Evolutionary conservation across 768 basidiomycete genomes (phyloP).

Genomic region (Pleurotus eryngii): DNA sequence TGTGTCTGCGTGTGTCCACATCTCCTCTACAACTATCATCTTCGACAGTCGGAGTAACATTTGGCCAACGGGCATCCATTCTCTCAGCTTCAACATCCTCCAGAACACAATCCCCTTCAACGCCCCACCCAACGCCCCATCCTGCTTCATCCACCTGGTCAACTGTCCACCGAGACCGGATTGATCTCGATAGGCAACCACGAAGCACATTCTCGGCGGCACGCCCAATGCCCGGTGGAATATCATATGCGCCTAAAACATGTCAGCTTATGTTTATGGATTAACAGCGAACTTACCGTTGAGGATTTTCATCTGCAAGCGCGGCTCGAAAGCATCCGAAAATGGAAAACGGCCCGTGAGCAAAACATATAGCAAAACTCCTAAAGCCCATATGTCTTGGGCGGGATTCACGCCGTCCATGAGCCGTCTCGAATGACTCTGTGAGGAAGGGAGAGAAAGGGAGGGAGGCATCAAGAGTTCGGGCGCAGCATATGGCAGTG

Average conservation of each 20-base stretch:
- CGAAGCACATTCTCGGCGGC: slow-evolving; percentile 66
- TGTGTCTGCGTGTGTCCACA: not conserved
- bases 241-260: slow-evolving; percentile 55
- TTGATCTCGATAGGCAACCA: slow-evolving; percentile 74
- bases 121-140: slow-evolving; percentile 75
- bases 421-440: slow-evolving; percentile 20
- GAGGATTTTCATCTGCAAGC: slow-evolving; percentile 88
- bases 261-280: not conserved
- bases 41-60: not conserved
- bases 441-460: not conserved
- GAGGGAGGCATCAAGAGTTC: slow-evolving; percentile 71
- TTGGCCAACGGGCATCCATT: not conserved
- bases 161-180: slow-evolving; percentile 72
- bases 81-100: slow-evolving; percentile 16
- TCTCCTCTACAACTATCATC: not conserved
- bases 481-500: slow-evolving; percentile 87
- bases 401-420: slow-evolving; percentile 54
- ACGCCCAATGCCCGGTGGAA: slow-evolving; percentile 53
- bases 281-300: slow-evolving; percentile 48
- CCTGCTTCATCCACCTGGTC: slow-evolving; percentile 75
- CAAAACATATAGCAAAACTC: slow-evolving; percentile 83
- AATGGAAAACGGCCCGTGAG: slow-evolving; percentile 87
- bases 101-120: slow-evolving; percentile 43
- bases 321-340: slow-evolving; percentile 83
- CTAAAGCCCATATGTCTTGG: slow-evolving; percentile 96